phyloP scores from a whole-genome alignment of 768 basidiomycete genomes.

The Lanmaoa rubissima region DNA sequence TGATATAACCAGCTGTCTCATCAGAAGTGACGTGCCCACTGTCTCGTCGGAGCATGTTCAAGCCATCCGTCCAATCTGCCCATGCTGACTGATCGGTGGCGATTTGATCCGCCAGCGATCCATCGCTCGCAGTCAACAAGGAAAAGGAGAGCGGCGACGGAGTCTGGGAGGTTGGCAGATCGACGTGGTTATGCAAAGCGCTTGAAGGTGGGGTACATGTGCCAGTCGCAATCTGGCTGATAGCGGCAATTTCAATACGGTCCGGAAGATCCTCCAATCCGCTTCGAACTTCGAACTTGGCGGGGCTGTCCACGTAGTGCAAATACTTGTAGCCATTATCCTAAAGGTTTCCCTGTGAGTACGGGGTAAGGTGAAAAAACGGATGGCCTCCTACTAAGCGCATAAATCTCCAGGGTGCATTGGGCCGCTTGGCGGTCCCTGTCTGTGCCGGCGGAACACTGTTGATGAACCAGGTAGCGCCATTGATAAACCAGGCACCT shows the following conservation, averaged over 20 bases:
- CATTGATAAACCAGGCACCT: constrained; percentile 92
- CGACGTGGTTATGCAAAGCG: constrained; percentile 58
- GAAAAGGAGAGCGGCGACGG: constrained; percentile 77
- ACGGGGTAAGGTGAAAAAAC: not conserved
- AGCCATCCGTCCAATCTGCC: constrained; percentile 93
- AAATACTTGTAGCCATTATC: constrained; percentile 76
- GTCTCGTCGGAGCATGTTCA: constrained; percentile 82
- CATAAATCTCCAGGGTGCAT: constrained; percentile 82
- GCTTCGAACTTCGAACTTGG: constrained; percentile 74
- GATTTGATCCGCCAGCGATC: constrained; percentile 73
- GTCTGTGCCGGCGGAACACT: constrained; percentile 54
- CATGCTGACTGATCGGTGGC: constrained; percentile 76
- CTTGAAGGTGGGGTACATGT: constrained; percentile 70
- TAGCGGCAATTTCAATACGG: constrained; percentile 74
- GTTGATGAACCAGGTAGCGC: constrained; percentile 84
- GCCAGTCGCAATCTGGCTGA: constrained; percentile 77
- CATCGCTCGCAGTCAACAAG: constrained; percentile 65
- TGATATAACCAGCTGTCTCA: constrained; percentile 84
- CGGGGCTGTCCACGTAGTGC: constrained; percentile 81
- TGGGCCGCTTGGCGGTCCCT: constrained; percentile 49
- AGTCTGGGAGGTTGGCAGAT: constrained; percentile 53
- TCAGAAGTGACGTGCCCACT: constrained; percentile 81
- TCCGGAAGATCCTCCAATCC: constrained; percentile 89
- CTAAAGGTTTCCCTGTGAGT: constrained; percentile 37
- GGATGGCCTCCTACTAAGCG: constrained; percentile 56